Evolutionary conservation across 495 filamentous ascomycete species (phyloP), one percentile per base, ranked within the genome.

Genomic region (Neurospora sp.): DNA sequence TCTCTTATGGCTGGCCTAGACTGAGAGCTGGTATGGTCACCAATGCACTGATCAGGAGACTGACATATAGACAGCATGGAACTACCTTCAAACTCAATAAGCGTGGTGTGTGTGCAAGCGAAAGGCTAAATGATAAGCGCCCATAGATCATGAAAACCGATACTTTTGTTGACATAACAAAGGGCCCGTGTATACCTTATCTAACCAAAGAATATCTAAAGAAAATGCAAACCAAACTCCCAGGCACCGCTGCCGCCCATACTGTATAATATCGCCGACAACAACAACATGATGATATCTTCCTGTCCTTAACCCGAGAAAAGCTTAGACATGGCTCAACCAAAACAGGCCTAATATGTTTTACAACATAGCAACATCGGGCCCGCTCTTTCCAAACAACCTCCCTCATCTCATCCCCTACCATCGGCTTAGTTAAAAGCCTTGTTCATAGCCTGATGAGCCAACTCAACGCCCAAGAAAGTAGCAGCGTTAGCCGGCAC

Each of bases 401-500:
- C 71, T 69, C 27, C 1, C n/a, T 59, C 40, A 27, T 39, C 59
- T 35, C 42, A 48, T 62, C 14, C 38, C 14, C 5, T 39, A 4
- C 11, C 71, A 31, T 16, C 39, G 14, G 18, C 40, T 72, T 31
- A 75, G 59, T 71, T 75, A 59, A 95, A 93, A 20, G 90, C 79
- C 86, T 88, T 92, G 78, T 89, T 90, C 92, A 94, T 93, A 72
- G 89, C 88, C 80, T 94, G 91, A 78, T 94, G 92, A 27, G 92
- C 92, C 75, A 94, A 79, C 83, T 95, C 92, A 2, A 95, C 92
- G 37, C 92, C 92, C 72, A 93, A 83, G 77, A 86, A 85, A 20
- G 87, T 90, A 7, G 87, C 88, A 27, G 96, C 96, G 78, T 98
- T 99, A 5, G 96, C 96, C 7, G 96, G 96, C 70, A 98, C 93